phyloP scores from a whole-genome alignment of 1,284 basidiomycete genomes.

The Trichosporon sp. region DNA sequence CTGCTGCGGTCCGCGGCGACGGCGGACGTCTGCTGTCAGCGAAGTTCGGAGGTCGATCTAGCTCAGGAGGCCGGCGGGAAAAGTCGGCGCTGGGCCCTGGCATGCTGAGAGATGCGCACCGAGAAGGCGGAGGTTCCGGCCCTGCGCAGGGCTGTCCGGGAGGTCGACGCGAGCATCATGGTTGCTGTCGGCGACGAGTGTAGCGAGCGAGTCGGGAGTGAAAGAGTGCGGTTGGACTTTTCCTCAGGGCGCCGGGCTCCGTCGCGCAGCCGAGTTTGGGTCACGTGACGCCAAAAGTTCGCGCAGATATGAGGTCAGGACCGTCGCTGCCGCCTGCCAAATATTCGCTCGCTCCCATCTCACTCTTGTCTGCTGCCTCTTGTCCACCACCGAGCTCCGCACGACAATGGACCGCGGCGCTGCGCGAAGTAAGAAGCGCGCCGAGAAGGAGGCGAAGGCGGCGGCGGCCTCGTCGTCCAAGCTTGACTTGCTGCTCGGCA shows the following conservation, averaged over 20 bases:
- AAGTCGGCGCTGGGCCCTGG: neutral
- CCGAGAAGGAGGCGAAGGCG: slow-evolving; percentile 7
- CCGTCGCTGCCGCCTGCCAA: neutral
- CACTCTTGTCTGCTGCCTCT: no score
- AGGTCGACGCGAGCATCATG: slow-evolving; percentile 35
- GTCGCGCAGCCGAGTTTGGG: neutral
- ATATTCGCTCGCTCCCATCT: neutral
- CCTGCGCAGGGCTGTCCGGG: slow-evolving; percentile 20
- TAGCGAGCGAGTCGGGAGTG: neutral
- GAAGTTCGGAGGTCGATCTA: neutral
- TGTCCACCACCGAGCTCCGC: neutral
- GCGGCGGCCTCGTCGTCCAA: slow-evolving; percentile 1
- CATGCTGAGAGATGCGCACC: slow-evolving; percentile 5
- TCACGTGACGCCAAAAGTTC: neutral
- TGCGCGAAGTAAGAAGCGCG: slow-evolving; percentile 37
- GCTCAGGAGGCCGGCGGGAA: neutral
- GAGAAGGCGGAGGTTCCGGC: slow-evolving; percentile 19
- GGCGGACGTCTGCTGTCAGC: slow-evolving; percentile 25
- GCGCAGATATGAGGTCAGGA: neutral
- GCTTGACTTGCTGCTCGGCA: slow-evolving; percentile 1
- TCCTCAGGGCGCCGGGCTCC: neutral
- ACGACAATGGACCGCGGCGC: slow-evolving; percentile 43
- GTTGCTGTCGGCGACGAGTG: slow-evolving; percentile 14
- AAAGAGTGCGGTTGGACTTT: neutral
- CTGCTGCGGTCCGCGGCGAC: neutral